A percentile compares a stretch with the other conserved stretches of the same genome.
phyloP scores from a whole-genome alignment of 163 green algal genomes.

The Coccomyxa subellipsoidea region DNA sequence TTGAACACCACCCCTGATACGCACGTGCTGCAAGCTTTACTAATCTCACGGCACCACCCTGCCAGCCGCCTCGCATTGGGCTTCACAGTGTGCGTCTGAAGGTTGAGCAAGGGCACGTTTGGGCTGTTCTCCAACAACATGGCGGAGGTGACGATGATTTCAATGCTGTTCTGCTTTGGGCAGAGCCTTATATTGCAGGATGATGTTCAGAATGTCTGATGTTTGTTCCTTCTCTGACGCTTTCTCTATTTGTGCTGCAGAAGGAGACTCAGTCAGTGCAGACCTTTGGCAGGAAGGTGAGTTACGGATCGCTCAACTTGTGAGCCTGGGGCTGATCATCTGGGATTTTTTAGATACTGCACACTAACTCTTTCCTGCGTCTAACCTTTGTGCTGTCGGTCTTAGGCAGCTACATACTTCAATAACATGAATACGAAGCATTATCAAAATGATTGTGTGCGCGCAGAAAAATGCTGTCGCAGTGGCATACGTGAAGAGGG shows the following conservation, averaged over 20 bases:
- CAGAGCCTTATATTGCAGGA: not conserved
- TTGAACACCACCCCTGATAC: not conserved
- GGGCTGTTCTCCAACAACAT: not conserved
- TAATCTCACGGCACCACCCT: not conserved
- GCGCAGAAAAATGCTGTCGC: conserved; percentile 96
- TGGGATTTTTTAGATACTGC: too few relatives aligned
- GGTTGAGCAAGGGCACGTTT: not conserved
- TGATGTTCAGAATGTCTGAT: not conserved
- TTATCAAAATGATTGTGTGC: not conserved
- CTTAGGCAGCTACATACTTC: too few relatives aligned
- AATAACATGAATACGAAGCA: too few relatives aligned
- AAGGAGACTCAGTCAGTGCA: conserved; percentile 74
- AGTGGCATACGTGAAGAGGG: conserved; percentile 91
- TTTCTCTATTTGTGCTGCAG: not conserved
- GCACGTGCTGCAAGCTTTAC: not conserved
- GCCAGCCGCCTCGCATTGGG: not conserved
- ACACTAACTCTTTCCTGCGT: too few relatives aligned
- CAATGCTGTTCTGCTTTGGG: not conserved
- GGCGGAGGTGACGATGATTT: not conserved
- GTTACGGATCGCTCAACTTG: not conserved
- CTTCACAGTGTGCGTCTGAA: not conserved
- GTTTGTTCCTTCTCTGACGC: not conserved
- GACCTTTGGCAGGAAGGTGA: conserved; percentile 87
- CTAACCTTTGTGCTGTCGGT: too few relatives aligned
- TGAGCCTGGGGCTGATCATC: not conserved